Evolutionary conservation across 352 stramenopile species (phyloP), one percentile per base, ranked within the genome.

Genomic region (Pythium folliculosum): DNA sequence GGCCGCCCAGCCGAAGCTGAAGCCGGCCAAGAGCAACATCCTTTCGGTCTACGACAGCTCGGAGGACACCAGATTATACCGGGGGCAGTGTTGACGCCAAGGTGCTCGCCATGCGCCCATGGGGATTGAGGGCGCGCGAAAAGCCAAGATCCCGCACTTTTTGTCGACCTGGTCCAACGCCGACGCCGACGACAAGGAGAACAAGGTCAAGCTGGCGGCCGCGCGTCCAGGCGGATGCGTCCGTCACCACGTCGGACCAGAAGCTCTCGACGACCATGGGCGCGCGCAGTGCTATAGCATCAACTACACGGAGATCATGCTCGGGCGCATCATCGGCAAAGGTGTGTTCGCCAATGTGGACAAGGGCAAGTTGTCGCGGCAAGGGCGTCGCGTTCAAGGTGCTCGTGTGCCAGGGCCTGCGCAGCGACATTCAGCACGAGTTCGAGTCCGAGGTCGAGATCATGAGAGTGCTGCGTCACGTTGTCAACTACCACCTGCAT

Each of bases 401-500:
- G 62, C 73, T 91, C 30, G 86, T 89, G 49, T 88, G 78, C 44
- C 82, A 91, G 48, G 82, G 88, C 9, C 67, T 89, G 47, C 78
- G 80, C 16, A 81, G 65, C 22, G 82, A 89, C 50, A 88, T 89
- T 60, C 32, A 88, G 60, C 70, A 82, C 51, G 82, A 91, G 53
- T 88, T 91, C 61, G 73, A 88, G 67, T 86, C 77, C 13, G 82
- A 91, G 66, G 76, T 89, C 50, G 78, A 88, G 71, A 89, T 91
- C 63, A 91, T 91, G 82, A 89, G 78, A 32, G 78, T 89, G 21
- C 84, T 99, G 73, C 77, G 82, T 16, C 96, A 99, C 77, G 95
- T 96, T 6, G 98, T 98, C 77, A 97, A 99, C 64, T 98, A 95
- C 69, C 77, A 98, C 3, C 91, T 98, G 65, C 91, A 98, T 65